Conservation (phyloP, 148 eudicot species). For the Silene uniflora region DNA sequence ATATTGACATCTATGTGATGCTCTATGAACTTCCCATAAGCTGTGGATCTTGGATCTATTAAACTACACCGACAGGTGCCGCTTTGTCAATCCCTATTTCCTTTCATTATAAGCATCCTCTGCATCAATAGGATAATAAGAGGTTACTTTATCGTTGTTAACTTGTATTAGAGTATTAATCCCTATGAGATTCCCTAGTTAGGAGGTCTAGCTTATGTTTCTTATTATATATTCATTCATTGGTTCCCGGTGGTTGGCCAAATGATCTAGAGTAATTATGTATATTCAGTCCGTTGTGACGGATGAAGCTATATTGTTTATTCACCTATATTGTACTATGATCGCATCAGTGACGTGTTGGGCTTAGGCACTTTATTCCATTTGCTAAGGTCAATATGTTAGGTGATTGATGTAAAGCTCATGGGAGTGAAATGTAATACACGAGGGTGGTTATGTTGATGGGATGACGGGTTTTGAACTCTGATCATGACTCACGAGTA, state of each 20-base stretch:
- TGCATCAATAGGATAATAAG: conserved; percentile 5
- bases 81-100: neutral
- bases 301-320: neutral
- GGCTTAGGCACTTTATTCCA: neutral
- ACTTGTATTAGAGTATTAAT: neutral
- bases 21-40: neutral
- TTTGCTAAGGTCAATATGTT: neutral
- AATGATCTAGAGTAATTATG: neutral
- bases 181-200: conserved; percentile 10
- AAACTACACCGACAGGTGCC: neutral
- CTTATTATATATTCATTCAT: neutral
- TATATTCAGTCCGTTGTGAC: neutral
- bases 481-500: neutral
- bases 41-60: neutral
- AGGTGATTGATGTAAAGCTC: conserved; percentile 12
- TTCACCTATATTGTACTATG: neutral
- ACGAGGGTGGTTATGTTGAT: neutral
- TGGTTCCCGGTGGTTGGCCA: neutral
- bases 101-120: neutral
- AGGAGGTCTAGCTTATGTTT: neutral
- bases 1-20: neutral
- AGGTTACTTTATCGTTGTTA: neutral
- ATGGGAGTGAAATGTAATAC: neutral
- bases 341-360: neutral
- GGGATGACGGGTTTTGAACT: neutral